Conservation (phyloP, 805 yeast species). For the Teunomyces panamensis region DNA sequence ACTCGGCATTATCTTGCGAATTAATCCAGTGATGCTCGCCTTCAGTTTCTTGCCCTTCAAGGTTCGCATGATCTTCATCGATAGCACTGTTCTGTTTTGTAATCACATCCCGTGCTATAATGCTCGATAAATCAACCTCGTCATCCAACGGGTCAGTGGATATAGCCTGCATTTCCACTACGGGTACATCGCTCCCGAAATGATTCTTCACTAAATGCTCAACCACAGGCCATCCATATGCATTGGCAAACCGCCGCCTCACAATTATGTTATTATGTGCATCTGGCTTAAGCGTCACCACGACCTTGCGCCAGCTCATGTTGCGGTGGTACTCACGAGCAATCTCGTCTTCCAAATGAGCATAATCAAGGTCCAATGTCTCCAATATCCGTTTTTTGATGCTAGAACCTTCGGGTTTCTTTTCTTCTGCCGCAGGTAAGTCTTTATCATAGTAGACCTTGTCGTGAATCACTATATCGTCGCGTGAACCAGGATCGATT, state of each 20-base stretch:
- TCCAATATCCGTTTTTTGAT: conserved; percentile 19
- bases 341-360: conserved; percentile 66
- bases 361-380: conserved; percentile 34
- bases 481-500: conserved; percentile 62
- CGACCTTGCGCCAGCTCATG: conserved; percentile 87
- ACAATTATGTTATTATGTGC: conserved; percentile 94
- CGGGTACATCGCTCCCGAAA: conserved; percentile 33
- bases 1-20: conserved; percentile 34
- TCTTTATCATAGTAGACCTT: conserved; percentile 64
- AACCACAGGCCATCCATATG: conserved; percentile 94
- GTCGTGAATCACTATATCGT: conserved; percentile 76
- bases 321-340: conserved; percentile 86
- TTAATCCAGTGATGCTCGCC: conserved; percentile 53
- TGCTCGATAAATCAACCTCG: conserved; percentile 22
- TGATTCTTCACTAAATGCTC: conserved; percentile 73
- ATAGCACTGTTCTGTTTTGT: conserved; percentile 33
- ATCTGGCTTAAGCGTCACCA: conserved; percentile 83
- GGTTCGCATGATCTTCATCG: conserved; percentile 20
- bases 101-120: conserved; percentile 35
- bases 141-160: conserved; percentile 25
- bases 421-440: conserved; percentile 45
- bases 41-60: conserved; percentile 14
- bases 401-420: conserved; percentile 7
- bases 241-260: conserved; percentile 83
- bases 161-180: conserved; percentile 6